Conservation (phyloP, 1,284 basidiomycete genomes). For the Melampsora americana region DNA sequence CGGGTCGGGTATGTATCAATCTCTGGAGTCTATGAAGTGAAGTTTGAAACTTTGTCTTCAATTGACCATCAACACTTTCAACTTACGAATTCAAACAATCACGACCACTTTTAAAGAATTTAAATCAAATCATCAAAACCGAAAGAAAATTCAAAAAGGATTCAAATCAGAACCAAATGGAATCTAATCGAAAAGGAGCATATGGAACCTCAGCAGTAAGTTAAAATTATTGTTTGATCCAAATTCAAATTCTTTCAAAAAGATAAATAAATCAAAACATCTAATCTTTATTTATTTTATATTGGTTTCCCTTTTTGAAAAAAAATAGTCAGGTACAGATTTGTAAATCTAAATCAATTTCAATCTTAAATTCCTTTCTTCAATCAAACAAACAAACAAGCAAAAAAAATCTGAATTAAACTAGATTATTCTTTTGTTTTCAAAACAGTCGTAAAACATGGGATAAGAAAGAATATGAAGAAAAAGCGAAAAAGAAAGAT, state of each 20-base stretch:
- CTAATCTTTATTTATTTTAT: neutral
- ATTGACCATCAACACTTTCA: no score
- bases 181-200: no score
- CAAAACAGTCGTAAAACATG: constrained; percentile 48
- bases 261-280: neutral
- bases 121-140: no score
- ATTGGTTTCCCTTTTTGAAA: constrained; percentile 6
- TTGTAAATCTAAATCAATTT: constrained; percentile 43
- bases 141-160: no score
- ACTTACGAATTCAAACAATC: no score
- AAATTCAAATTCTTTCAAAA: neutral
- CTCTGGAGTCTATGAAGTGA: no score
- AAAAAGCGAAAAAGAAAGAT: constrained; percentile 49
- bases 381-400: constrained; percentile 35
- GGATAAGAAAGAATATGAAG: constrained; percentile 51
- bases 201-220: no score
- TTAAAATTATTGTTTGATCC: neutral
- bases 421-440: constrained; percentile 34
- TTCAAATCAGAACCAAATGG: no score
- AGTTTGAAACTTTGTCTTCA: no score
- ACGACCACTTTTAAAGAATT: no score
- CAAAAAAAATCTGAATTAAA: neutral
- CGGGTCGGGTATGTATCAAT: no score
- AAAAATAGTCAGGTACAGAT: constrained; percentile 42
- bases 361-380: constrained; percentile 4